Percentiles rank a stretch among this genome's conserved stretches.
These are phyloP conservation scores for Bruguiera parviflora DNA, from an alignment of 345 rosid genomes.

Conservation along the genomic window DNA sequence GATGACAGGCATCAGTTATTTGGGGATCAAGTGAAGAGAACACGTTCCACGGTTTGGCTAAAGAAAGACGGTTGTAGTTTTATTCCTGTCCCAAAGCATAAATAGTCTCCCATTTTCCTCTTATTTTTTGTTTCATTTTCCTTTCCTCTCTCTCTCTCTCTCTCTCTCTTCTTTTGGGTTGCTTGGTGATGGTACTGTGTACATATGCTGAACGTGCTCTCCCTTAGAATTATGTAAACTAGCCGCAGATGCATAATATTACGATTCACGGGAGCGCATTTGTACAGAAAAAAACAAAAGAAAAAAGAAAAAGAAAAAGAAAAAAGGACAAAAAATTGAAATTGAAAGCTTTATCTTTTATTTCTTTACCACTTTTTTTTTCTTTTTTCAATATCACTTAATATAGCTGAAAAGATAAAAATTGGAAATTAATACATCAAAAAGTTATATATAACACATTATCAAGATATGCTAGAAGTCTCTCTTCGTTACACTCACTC, in stretches of 20 bases:
- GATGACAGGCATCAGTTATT: slow-evolving; percentile 66
- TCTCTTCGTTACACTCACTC: too few relatives aligned
- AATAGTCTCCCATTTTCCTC: background rate
- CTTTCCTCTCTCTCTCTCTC: too few relatives aligned
- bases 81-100: slow-evolving; percentile 37
- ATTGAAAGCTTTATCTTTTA: too few relatives aligned
- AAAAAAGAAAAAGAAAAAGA: too few relatives aligned
- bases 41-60: slow-evolving; percentile 72
- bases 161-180: background rate
- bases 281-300: too few relatives aligned
- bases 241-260: background rate
- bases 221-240: background rate
- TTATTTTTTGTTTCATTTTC: background rate
- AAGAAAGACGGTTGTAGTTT: slow-evolving; percentile 49
- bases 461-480: too few relatives aligned
- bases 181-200: background rate
- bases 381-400: too few relatives aligned
- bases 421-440: too few relatives aligned
- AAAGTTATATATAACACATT: too few relatives aligned
- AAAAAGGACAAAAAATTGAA: too few relatives aligned
- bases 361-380: too few relatives aligned
- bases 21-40: slow-evolving; percentile 57
- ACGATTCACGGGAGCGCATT: background rate
- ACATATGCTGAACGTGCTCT: background rate
- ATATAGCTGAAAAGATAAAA: too few relatives aligned